These are phyloP conservation scores for Plasmodium knowlesi DNA, from an alignment of 169 alveolate genomes.

Conservation along the genomic window DNA sequence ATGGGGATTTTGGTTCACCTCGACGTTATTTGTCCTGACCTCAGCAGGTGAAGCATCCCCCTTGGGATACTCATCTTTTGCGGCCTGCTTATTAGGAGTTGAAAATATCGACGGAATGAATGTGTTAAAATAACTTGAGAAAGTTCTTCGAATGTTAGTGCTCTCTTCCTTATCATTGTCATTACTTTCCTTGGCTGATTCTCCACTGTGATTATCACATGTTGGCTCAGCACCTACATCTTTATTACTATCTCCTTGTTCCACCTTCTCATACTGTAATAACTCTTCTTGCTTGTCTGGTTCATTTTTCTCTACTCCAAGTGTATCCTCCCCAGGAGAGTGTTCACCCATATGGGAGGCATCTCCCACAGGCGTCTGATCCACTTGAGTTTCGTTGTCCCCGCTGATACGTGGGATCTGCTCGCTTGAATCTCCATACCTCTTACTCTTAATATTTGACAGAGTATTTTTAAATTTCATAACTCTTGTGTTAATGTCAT, in stretches of 20 bases:
- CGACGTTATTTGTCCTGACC: not conserved
- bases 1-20: not conserved
- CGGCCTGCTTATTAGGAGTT: not conserved
- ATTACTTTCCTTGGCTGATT: not conserved
- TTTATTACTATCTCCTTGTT: not conserved
- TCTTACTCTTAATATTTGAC: not conserved
- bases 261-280: not conserved
- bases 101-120: slow-evolving; percentile 38
- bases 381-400: not conserved
- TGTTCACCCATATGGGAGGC: not conserved
- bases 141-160: not conserved
- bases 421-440: not conserved
- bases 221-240: not conserved
- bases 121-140: slow-evolving; percentile 8
- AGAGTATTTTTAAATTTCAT: not conserved
- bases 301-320: not conserved
- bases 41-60: not conserved
- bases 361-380: not conserved
- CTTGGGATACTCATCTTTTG: not conserved
- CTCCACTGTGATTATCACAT: not conserved
- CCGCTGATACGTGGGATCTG: not conserved
- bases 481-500: not conserved
- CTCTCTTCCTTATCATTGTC: not conserved
- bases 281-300: not conserved
- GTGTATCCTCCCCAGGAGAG: not conserved